Evolutionary conservation across 1,139 yeast genomes (phyloP).

Genomic region (Taphrina confusa): DNA sequence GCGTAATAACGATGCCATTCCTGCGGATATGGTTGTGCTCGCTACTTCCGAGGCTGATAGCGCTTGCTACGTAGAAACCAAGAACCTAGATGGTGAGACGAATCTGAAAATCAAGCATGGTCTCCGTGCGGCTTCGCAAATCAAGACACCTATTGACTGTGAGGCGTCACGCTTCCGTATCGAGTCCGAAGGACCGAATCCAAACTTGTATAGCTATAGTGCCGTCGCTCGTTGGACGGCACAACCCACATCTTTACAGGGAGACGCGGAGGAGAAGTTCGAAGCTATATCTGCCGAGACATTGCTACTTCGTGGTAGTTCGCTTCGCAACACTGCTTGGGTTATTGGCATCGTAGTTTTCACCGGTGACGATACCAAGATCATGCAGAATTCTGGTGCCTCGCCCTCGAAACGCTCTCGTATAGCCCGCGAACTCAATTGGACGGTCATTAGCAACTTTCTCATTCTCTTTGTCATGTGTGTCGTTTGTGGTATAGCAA

Average conservation of each 20-base stretch:
- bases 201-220: constrained; percentile 77
- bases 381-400: constrained; percentile 87
- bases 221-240: constrained; percentile 71
- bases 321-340: constrained; percentile 92
- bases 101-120: constrained; percentile 81
- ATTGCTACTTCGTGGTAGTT: constrained; percentile 81
- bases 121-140: constrained; percentile 64
- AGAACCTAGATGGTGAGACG: constrained; percentile 94
- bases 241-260: constrained; percentile 39
- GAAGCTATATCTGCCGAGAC: constrained; percentile 83
- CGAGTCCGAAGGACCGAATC: constrained; percentile 88
- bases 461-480: constrained; percentile 71
- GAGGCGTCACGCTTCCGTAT: constrained; percentile 76
- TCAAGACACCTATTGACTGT: constrained; percentile 70
- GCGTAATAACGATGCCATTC: constrained; percentile 84
- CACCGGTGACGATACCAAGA: constrained; percentile 89
- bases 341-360: constrained; percentile 83
- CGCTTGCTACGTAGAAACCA: constrained; percentile 89
- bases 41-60: constrained; percentile 88
- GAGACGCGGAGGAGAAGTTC: constrained; percentile 42
- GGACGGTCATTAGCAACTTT: constrained; percentile 70
- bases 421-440: constrained; percentile 78
- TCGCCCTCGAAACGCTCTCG: constrained; percentile 88
- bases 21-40: constrained; percentile 81
- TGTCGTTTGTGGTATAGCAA: constrained; percentile 76